Base-by-base conservation (phyloP, 306 rosid species). In the Trichosanthes cucumerina region DNA sequence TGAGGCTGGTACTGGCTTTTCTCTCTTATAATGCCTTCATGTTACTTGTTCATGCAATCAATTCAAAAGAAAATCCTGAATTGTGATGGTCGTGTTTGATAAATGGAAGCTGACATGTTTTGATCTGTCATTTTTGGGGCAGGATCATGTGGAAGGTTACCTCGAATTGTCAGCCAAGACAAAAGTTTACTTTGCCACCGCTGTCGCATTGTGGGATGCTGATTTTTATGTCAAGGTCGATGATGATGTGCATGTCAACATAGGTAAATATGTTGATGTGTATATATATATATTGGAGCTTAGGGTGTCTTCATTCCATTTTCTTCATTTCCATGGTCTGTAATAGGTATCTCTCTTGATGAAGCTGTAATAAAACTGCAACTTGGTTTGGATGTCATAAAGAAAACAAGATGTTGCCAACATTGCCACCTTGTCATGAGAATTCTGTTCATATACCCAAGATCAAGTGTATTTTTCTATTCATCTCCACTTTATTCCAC, bases 101-200 rank as follows among this genome's bases (percentile, higher is more conserved):
- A 59, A 84, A 72, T 23, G 39, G 34, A 39, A 58, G 23, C 34
- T 56, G 53, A 39, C 38, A 9, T 24, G 47, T 41, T 39, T 57
- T 41, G 15, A 23, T 76, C 44, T n/a, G 28, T 75, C 23, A 21
- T 50, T n/a, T 43, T 66, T 83, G 21, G 78, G 47, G 70, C 82
- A 88, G 91, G 91, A 86, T 36, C 91, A 88, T 59, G 88, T 88
- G 39, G 91, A 88, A 75, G 91, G 91, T 49, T 88, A 88, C 80
- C 91, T 86, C 7, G 91, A 88, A 72, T 82, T 88, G 63, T 88
- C 91, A 77, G 91, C 88, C 77, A 88, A 88, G 83, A 88, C 91
- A 1, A 86, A 84, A 81, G 80, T 44, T 57, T 88, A 75, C 83
- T 88, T 88, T 76, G 89, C 89, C 19, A 80, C 89, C 19, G 89